These are phyloP conservation scores for Candida awuae DNA, from an alignment of 805 yeast genomes.

Conservation along the genomic window DNA sequence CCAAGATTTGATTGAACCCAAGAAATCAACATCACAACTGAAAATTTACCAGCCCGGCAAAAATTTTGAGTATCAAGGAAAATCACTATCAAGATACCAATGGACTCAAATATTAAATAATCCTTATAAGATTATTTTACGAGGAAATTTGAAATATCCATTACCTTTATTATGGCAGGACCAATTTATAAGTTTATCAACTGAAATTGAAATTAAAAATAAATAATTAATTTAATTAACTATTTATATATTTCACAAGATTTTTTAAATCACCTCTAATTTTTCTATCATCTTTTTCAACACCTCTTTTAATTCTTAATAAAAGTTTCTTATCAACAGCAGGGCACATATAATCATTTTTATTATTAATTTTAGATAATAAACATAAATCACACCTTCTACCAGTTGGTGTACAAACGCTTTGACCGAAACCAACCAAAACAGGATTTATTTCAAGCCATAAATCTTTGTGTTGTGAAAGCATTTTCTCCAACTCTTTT, in stretches of 20 bases:
- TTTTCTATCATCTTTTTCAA: slow-evolving; percentile 18
- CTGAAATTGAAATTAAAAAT: slow-evolving; percentile 17
- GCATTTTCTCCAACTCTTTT: slow-evolving; percentile 58
- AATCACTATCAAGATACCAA: slow-evolving; percentile 20
- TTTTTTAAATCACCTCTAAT: slow-evolving; percentile 38
- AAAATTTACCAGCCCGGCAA: slow-evolving; percentile 26
- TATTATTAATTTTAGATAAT: slow-evolving; percentile 21
- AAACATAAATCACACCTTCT: slow-evolving; percentile 65
- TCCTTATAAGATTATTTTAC: slow-evolving; percentile 22
- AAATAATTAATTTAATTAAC: not conserved
- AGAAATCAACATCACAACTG: slow-evolving; percentile 24
- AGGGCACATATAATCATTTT: slow-evolving; percentile 41
- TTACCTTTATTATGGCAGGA: slow-evolving; percentile 22
- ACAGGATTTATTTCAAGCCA: slow-evolving; percentile 86
- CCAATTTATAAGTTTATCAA: slow-evolving; percentile 26
- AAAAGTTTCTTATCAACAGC: slow-evolving; percentile 43
- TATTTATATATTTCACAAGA: slow-evolving; percentile 29
- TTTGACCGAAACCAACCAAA: slow-evolving; percentile 91
- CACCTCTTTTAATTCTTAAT: slow-evolving; percentile 23
- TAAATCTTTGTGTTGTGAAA: slow-evolving; percentile 46
- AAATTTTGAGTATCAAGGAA: slow-evolving; percentile 21
- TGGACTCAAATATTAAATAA: slow-evolving; percentile 25
- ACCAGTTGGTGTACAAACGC: slow-evolving; percentile 67
- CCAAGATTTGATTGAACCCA: slow-evolving; percentile 10
- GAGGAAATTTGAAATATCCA: slow-evolving; percentile 28